A percentile compares a stretch with the other conserved stretches of the same genome.
These are phyloP conservation scores for Planoprotostelium fungivorum DNA, from an alignment of 78 protist species.

Conservation along the genomic window DNA sequence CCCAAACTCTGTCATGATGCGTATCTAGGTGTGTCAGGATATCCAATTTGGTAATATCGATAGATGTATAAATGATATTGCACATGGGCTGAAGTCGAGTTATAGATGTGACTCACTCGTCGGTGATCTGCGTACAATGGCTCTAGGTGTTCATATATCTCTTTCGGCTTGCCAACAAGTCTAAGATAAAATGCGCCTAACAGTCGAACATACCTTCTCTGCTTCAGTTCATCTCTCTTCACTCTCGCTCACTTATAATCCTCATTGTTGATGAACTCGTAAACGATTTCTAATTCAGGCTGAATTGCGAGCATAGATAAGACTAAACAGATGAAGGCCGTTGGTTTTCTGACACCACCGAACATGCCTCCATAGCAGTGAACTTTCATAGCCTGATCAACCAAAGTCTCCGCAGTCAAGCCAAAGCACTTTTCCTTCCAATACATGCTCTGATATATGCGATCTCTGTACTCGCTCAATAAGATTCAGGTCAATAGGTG, in stretches of 20 bases:
- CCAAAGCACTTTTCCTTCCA: constrained; percentile 98
- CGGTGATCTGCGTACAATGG: constrained; percentile 88
- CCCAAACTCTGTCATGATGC: not conserved
- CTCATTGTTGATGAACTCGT: constrained; percentile 81
- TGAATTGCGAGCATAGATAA: constrained; percentile 88
- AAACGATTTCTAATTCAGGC: constrained; percentile 89
- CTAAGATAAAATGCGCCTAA: constrained; percentile 94
- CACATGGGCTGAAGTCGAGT: too few relatives aligned
- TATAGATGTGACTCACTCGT: constrained; percentile 58
- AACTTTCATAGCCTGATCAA: constrained; percentile 91
- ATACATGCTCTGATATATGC: not conserved
- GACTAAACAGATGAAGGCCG: constrained; percentile 85
- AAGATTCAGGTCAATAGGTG: not conserved
- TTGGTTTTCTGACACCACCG: constrained; percentile 85
- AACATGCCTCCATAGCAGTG: constrained; percentile 82
- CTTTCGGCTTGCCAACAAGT: constrained; percentile 71
- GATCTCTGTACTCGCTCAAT: not conserved
- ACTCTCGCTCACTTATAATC: constrained; percentile 69
- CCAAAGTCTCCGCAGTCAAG: constrained; percentile 78
- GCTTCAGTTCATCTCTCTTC: not conserved
- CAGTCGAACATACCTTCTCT: constrained; percentile 71
- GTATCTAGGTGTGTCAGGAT: not conserved
- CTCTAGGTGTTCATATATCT: constrained; percentile 80
- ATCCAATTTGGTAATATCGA: not conserved
- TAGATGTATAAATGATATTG: too few relatives aligned